Evolutionary conservation across 1,139 yeast species (phyloP).

Genomic region (Debaryomycetaceae sp.): DNA sequence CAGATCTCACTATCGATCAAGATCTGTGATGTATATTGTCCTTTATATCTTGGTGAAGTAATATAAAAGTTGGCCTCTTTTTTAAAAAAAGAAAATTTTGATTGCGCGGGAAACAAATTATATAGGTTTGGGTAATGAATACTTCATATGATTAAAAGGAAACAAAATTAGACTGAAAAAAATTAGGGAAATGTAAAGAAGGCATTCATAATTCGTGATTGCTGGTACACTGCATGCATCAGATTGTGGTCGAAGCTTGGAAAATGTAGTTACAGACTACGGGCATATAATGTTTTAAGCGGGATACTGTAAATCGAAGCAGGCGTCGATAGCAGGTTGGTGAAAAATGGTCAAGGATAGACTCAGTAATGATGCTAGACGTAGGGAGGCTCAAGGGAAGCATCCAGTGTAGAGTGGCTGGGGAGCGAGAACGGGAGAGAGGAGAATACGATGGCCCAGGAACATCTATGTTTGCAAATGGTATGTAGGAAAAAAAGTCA

Average conservation of each 20-base stretch:
- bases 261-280: too few species aligned
- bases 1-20: too few species aligned
- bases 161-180: background rate
- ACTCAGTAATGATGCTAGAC: too few species aligned
- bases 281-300: too few species aligned
- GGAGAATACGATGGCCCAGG: background rate
- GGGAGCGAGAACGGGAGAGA: too few species aligned
- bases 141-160: background rate
- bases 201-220: background rate
- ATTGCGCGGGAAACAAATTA: background rate
- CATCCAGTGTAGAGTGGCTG: too few species aligned
- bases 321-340: too few species aligned
- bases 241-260: background rate
- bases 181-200: background rate
- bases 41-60: too few species aligned
- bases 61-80: background rate
- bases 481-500: background rate
- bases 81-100: background rate
- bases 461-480: background rate
- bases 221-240: background rate
- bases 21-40: too few species aligned
- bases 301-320: too few species aligned
- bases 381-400: too few species aligned
- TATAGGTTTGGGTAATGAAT: background rate
- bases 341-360: too few species aligned